A percentile compares a stretch with the other conserved stretches of the same genome.
Evolutionary conservation across 768 basidiomycete species (phyloP).

Genomic region (Lactifluus pinguis): DNA sequence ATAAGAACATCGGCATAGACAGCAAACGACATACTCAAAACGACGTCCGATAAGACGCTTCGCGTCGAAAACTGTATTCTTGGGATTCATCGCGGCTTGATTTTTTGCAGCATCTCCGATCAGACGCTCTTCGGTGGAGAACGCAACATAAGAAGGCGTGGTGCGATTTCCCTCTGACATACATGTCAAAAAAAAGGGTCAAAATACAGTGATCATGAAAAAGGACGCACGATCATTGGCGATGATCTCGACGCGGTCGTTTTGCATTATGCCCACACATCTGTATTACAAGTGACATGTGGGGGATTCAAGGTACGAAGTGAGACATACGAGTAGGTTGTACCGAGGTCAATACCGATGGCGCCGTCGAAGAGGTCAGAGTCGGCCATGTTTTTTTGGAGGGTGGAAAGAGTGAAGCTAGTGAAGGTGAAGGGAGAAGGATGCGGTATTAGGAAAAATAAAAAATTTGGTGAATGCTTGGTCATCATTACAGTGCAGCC

Average conservation of each 20-base stretch:
- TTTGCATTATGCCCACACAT: constrained; percentile 99
- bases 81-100: constrained; percentile 99
- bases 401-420: constrained; percentile 26
- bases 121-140: constrained; percentile 90
- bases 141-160: constrained; percentile 98
- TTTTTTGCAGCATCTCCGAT: constrained; percentile 99
- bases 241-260: constrained; percentile 99
- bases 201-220: background rate
- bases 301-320: background rate
- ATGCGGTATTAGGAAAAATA: background rate
- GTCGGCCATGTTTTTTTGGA: constrained; percentile 39
- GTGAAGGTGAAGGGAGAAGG: constrained; percentile 23
- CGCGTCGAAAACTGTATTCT: constrained; percentile 98
- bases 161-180: constrained; percentile 90
- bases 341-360: constrained; percentile 94
- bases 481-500: constrained; percentile 1
- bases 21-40: constrained; percentile 60
- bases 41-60: constrained; percentile 98
- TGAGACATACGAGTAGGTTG: constrained; percentile 81
- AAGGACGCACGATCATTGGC: constrained; percentile 79
- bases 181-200: constrained; percentile 3
- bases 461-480: constrained; percentile 3
- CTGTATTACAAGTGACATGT: constrained; percentile 34
- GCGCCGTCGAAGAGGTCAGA: constrained; percentile 92
- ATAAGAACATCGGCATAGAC: constrained; percentile 2